Base-by-base conservation (phyloP, 2,329 filamentous ascomycete genomes). In the Cucurbitaria berberidis region DNA sequence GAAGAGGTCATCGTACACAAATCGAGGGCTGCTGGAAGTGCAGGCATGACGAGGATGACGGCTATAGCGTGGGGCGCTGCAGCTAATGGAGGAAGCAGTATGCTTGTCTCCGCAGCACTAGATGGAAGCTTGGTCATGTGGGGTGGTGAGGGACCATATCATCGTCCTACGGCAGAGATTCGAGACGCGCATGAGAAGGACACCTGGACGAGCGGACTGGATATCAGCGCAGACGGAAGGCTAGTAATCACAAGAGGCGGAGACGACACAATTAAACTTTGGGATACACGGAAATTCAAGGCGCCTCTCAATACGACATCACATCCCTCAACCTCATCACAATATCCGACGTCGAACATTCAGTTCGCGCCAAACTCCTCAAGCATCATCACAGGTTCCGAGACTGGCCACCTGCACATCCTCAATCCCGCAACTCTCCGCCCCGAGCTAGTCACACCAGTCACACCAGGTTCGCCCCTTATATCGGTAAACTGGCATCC, bases 241-340 rank as follows among this genome's bases (percentile, higher is more conserved):
- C 88, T 97, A 78, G 86, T 98, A 3, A 89, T 97, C 7, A 96
- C 92, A 1, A 84, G 92, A 63, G 95, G 95, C 49, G 93, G 93
- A 45, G 95, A 99, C 75, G 86, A 96, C 70, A 84, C 89, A 1
- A 93, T 99, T 75, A 98, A 98, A 77, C 82, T 97, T 1, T 99
- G 95, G 95, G 95, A 99, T 73, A 96, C 89, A 3, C 86, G 95
- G 53, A 98, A 97, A 70, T 96, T 99, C 81, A 98, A 95, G 73
- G 82, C 89, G 51, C 91, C 95, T 3, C 83, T 99, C 13, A 90
- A 91, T 42, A 90, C 87, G 1, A 86, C 91, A 15, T 79, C 87
- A 5, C 92, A 96, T 74, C 76, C 84, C 1, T 96, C 93, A 1
- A 96, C 90, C 13, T 93, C 91, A 1, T 86, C 88, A 52, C 87